These are phyloP conservation scores for Talaromyces marneffei DNA, from an alignment of 2,329 filamentous ascomycete genomes.

Conservation along the genomic window DNA sequence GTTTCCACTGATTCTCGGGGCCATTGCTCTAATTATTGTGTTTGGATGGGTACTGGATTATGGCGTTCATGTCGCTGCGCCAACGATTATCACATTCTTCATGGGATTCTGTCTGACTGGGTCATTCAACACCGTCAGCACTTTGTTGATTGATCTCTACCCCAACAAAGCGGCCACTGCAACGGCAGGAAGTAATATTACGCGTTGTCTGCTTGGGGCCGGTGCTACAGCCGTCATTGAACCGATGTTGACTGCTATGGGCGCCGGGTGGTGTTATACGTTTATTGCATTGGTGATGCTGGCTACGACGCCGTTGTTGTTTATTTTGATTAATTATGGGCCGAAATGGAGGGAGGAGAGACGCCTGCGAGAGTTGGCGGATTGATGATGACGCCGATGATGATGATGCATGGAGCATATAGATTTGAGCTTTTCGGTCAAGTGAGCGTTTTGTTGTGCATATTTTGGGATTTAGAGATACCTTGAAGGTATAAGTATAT, in stretches of 20 bases:
- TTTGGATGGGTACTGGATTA: conserved; percentile 41
- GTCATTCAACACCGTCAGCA: conserved; percentile 41
- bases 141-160: conserved; percentile 44
- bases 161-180: conserved; percentile 37
- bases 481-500: not conserved
- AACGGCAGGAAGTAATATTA: conserved; percentile 42
- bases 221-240: conserved; percentile 39
- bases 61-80: conserved; percentile 28
- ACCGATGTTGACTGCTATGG: conserved; percentile 35
- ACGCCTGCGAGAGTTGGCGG: conserved; percentile 21
- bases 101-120: conserved; percentile 37
- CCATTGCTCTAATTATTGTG: conserved; percentile 27
- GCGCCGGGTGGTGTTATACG: conserved; percentile 31
- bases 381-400: not conserved
- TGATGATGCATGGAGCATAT: not conserved
- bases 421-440: not conserved
- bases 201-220: conserved; percentile 41
- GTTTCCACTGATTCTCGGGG: conserved; percentile 32
- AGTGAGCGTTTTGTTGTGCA: not conserved
- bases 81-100: conserved; percentile 36
- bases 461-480: not conserved
- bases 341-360: conserved; percentile 41
- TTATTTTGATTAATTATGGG: conserved; percentile 36
- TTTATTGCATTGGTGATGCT: conserved; percentile 40
- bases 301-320: conserved; percentile 36